Base-by-base conservation (phyloP, 495 filamentous ascomycete species). In the Penicillium atrosanguineum region DNA sequence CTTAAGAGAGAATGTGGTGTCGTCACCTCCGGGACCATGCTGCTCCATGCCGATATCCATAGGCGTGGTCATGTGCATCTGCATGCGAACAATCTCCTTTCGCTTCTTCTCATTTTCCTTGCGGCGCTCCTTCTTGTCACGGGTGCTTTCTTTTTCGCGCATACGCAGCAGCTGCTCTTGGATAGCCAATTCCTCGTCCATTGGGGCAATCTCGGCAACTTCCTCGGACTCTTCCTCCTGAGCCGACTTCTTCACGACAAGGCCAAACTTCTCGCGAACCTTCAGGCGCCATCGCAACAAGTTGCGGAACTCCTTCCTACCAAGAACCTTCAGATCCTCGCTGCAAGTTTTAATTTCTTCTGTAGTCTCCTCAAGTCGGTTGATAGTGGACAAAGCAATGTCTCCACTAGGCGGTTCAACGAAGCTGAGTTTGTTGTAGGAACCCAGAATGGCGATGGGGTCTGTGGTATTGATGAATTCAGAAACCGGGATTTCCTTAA, bases 1-100 rank as follows among this genome's bases (percentile, higher is more conserved):
- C 64, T 89, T 93, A 26, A 97, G 77, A 8, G 77, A 81, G 68
- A 99, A 99, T 69, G 95, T 93, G 4, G 84, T 77, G 41, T 89
- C 88, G 16, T 86, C 83, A 7, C 90, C 91, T 31, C 77, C 71
- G 1, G 87, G 85, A 12, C 89, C 89, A n/a, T 79, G 73, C 66
- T 96, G 90, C 65, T 97, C 93, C 75, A 94, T 86, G 57, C 94
- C 94, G 58, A 98, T 95, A 55, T 98, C 95, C 77, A 89, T 92
- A 15, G 94, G 93, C 1, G 90, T 87, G 15, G 85, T 90, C 95
- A 98, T 97, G 69, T 96, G 83, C 77, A 98, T 83, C 71, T 98
- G 95, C 87, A 97, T 84, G 43, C 94, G 87, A 26, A 92, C 77
- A 49, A 96, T 92, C 51, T 96, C 92, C 68, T 87, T 91, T 57